Evolutionary conservation across 2,329 filamentous ascomycete genomes (phyloP).

Genomic region (Blumeria graminis): DNA sequence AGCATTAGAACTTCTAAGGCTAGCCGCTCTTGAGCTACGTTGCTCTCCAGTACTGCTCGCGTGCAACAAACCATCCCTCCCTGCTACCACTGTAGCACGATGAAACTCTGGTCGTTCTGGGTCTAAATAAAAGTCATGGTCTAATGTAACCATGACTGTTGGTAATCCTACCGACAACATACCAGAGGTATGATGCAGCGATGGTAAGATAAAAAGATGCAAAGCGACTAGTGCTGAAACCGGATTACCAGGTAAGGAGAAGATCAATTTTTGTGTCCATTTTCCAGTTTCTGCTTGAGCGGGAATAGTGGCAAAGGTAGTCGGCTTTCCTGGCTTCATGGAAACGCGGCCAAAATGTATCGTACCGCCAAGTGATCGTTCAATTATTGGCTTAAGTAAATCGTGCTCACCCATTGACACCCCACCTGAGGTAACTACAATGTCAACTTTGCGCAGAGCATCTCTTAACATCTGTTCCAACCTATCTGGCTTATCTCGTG

Average conservation of each 20-base stretch:
- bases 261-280: constrained; percentile 45
- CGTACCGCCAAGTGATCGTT: constrained; percentile 65
- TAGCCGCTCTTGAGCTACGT: too few relatives aligned
- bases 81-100: too few relatives aligned
- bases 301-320: constrained; percentile 79
- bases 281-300: constrained; percentile 33
- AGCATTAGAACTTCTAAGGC: too few relatives aligned
- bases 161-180: too few relatives aligned
- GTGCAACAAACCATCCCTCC: too few relatives aligned
- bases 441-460: constrained; percentile 48
- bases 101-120: too few relatives aligned
- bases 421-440: constrained; percentile 79
- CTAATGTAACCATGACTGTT: too few relatives aligned
- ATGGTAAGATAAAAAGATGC: constrained; percentile 79
- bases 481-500: constrained; percentile 43
- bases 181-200: constrained; percentile 14
- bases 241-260: constrained; percentile 82
- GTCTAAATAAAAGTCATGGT: too few relatives aligned
- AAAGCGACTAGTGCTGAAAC: constrained; percentile 83
- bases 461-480: constrained; percentile 57
- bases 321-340: constrained; percentile 97
- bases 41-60: too few relatives aligned
- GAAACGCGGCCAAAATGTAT: constrained; percentile 91
- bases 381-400: constrained; percentile 85
- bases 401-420: constrained; percentile 97